Conservation (phyloP, 768 basidiomycete genomes). For the Sporobolomyces phaffii region DNA sequence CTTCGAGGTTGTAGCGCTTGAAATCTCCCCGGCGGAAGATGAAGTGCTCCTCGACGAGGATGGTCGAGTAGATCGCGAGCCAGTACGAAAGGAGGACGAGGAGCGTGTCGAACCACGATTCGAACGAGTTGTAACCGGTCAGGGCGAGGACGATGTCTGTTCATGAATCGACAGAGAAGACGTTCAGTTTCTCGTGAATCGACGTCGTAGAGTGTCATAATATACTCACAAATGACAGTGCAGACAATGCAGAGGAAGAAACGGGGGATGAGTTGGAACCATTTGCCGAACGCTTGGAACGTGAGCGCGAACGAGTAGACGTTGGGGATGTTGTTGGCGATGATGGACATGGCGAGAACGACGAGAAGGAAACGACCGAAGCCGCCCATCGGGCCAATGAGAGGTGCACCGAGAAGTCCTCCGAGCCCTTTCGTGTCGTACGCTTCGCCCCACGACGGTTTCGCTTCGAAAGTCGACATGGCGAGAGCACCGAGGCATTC, state of each 20-base stretch:
- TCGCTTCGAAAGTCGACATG: slow-evolving; percentile 48
- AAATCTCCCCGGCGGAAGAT: slow-evolving; percentile 50
- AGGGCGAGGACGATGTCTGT: slow-evolving; percentile 53
- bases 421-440: slow-evolving; percentile 50
- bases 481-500: slow-evolving; percentile 53
- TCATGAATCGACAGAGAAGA: not conserved
- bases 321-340: slow-evolving; percentile 49
- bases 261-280: slow-evolving; percentile 50
- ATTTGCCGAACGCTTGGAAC: slow-evolving; percentile 50
- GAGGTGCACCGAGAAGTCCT: slow-evolving; percentile 51
- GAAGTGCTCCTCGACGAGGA: slow-evolving; percentile 54
- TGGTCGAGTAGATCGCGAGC: slow-evolving; percentile 53
- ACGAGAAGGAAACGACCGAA: slow-evolving; percentile 53
- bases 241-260: slow-evolving; percentile 43
- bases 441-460: slow-evolving; percentile 47
- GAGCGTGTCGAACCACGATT: slow-evolving; percentile 49
- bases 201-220: not conserved
- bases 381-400: slow-evolving; percentile 47
- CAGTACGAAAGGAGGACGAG: slow-evolving; percentile 49
- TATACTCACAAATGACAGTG: slow-evolving; percentile 31
- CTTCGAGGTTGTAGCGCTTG: slow-evolving; percentile 49
- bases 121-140: slow-evolving; percentile 52
- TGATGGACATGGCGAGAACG: slow-evolving; percentile 47
- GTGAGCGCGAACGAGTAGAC: slow-evolving; percentile 53
- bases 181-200: not conserved